phyloP scores from a whole-genome alignment of 2,329 filamentous ascomycete genomes.

The Aspergillus nomiae region DNA sequence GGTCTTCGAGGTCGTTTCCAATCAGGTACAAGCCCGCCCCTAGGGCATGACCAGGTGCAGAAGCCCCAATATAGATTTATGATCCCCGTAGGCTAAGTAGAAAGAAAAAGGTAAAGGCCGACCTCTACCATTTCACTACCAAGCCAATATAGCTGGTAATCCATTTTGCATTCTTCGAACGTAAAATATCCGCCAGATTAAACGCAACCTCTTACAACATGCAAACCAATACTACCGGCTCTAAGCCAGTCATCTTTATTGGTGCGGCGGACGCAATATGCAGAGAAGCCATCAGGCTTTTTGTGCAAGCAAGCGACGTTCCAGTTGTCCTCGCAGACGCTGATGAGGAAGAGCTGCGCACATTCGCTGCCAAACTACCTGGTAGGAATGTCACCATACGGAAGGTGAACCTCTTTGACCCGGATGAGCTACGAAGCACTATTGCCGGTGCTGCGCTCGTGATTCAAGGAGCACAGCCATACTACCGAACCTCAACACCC shows the following conservation, averaged over 20 bases:
- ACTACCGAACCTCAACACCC: background rate
- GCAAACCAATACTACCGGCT: background rate
- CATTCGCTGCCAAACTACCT: background rate
- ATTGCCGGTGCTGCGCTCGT: background rate
- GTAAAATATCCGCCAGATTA: too few relatives aligned
- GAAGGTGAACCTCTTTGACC: background rate
- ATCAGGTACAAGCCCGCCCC: too few relatives aligned
- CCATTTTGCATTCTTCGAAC: too few relatives aligned
- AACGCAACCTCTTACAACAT: background rate
- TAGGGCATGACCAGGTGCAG: too few relatives aligned
- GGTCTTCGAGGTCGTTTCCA: too few relatives aligned
- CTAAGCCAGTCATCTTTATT: background rate
- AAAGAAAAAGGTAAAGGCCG: too few relatives aligned
- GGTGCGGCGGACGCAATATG: background rate
- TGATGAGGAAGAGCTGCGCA: background rate
- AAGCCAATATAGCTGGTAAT: too few relatives aligned
- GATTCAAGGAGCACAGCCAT: background rate
- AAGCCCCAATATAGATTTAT: too few relatives aligned
- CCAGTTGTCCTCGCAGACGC: background rate
- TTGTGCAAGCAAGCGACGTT: background rate
- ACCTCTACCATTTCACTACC: too few relatives aligned
- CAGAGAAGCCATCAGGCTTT: background rate
- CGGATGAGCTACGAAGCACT: background rate
- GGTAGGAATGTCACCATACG: background rate
- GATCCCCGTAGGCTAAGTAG: too few relatives aligned